Evolutionary conservation across 805 yeast genomes (phyloP).

Genomic region (Sungouiella blattae): DNA sequence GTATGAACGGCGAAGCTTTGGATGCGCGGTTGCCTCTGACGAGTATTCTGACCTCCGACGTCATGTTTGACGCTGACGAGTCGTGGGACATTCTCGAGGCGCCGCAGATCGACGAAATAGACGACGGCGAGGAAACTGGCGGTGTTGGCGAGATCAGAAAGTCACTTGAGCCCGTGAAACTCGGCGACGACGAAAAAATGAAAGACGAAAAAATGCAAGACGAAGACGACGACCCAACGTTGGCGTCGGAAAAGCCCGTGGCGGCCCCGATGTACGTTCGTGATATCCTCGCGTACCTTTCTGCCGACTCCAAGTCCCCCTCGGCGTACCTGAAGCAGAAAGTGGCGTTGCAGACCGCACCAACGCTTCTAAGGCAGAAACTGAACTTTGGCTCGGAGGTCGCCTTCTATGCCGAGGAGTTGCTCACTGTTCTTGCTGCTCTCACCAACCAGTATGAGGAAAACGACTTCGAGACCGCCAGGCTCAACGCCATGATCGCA

Average conservation of each 20-base stretch:
- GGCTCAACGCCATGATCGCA: constrained; percentile 63
- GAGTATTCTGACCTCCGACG: not conserved
- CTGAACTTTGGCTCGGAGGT: constrained; percentile 59
- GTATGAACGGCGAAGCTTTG: constrained; percentile 17
- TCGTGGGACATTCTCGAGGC: constrained; percentile 20
- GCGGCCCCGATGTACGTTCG: constrained; percentile 64
- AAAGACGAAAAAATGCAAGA: constrained; percentile 21
- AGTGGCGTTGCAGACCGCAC: constrained; percentile 49
- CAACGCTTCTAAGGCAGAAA: constrained; percentile 65
- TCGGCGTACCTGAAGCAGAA: constrained; percentile 48
- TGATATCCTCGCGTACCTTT: constrained; percentile 60
- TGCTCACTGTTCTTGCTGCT: constrained; percentile 50
- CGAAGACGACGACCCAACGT: constrained; percentile 52
- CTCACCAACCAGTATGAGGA: constrained; percentile 57
- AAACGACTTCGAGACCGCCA: constrained; percentile 57
- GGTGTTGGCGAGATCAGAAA: constrained; percentile 22
- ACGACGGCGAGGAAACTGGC: constrained; percentile 13
- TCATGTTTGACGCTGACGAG: constrained; percentile 5
- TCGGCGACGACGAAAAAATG: constrained; percentile 1
- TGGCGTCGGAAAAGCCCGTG: constrained; percentile 30
- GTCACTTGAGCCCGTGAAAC: constrained; percentile 8
- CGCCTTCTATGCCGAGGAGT: constrained; percentile 49
- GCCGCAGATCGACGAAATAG: constrained; percentile 13
- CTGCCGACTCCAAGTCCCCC: constrained; percentile 41
- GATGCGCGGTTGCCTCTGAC: constrained; percentile 2